Percentiles rank a stretch among this genome's conserved stretches.
Conservation (phyloP, 768 basidiomycete species). For the Russula sp. region DNA sequence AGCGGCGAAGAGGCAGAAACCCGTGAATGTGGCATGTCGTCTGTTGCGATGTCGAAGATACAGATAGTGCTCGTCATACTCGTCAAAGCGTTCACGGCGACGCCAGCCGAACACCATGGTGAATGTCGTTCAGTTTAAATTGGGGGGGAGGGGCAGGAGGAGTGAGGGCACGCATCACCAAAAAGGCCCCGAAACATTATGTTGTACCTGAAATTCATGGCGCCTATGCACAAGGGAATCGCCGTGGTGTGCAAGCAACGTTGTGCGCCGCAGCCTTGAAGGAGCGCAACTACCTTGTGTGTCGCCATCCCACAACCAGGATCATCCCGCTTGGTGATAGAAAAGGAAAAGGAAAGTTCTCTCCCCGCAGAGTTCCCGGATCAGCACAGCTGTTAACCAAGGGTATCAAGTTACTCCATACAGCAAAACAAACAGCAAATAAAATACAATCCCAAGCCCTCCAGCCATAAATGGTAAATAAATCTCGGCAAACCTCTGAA, state of each 20-base stretch:
- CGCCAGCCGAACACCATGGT: neutral
- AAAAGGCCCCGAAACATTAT: neutral
- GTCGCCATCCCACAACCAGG: too few relatives aligned
- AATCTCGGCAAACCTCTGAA: neutral
- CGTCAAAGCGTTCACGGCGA: conserved; percentile 4
- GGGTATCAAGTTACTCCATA: neutral
- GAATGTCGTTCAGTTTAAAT: neutral
- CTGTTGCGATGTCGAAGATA: conserved; percentile 38
- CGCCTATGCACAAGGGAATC: neutral
- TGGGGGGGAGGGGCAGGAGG: neutral
- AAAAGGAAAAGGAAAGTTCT: too few relatives aligned
- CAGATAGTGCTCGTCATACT: neutral
- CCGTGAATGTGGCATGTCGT: conserved; percentile 47
- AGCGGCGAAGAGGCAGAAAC: conserved; percentile 51
- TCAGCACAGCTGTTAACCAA: neutral
- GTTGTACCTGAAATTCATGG: conserved; percentile 7
- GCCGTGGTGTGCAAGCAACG: neutral
- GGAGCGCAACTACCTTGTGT: too few relatives aligned
- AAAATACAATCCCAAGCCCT: neutral
- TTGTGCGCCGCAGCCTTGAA: neutral
- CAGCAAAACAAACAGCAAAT: neutral
- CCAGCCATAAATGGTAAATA: neutral
- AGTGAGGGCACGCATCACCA: neutral
- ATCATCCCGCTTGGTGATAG: too few relatives aligned
- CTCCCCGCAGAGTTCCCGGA: neutral